A percentile compares a stretch with the other conserved stretches of the same genome.
Evolutionary conservation across 148 eudicot genomes (phyloP).

Genomic region (Simmondsia chinensis): DNA sequence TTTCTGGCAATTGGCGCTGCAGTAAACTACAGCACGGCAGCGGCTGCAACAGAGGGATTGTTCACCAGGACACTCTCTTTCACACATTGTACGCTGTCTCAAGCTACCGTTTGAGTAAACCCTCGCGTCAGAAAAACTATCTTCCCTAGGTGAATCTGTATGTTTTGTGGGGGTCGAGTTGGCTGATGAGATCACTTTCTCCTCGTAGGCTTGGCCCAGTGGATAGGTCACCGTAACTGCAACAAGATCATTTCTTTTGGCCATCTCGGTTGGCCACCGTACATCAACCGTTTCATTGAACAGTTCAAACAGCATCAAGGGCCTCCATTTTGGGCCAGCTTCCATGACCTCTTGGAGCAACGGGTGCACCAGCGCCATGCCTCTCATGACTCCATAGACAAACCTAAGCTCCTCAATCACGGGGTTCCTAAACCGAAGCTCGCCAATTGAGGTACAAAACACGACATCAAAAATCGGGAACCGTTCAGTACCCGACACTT

Average conservation of each 20-base stretch:
- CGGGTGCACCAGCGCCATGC: conserved; percentile 44
- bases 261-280: conserved; percentile 47
- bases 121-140: conserved; percentile 22
- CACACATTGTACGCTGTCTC: conserved; percentile 39
- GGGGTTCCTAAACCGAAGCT: conserved; percentile 43
- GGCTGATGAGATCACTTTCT: conserved; percentile 28
- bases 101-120: conserved; percentile 9
- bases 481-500: conserved; percentile 37
- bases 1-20: conserved; percentile 34
- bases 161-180: conserved; percentile 42
- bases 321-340: conserved; percentile 27
- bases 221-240: conserved; percentile 61
- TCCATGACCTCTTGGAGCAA: conserved; percentile 34
- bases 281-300: conserved; percentile 76
- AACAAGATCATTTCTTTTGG: conserved; percentile 35
- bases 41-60: conserved; percentile 29
- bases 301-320: conserved; percentile 29
- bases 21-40: conserved; percentile 34
- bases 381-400: conserved; percentile 39
- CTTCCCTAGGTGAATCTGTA: conserved; percentile 25
- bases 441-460: conserved; percentile 31
- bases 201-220: conserved; percentile 46
- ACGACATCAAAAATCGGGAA: conserved; percentile 56
- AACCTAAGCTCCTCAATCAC: conserved; percentile 52
- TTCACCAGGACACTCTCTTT: conserved; percentile 33